Evolutionary conservation across 2,329 filamentous ascomycete species (phyloP).

Genomic region (Aspergillus sergii): DNA sequence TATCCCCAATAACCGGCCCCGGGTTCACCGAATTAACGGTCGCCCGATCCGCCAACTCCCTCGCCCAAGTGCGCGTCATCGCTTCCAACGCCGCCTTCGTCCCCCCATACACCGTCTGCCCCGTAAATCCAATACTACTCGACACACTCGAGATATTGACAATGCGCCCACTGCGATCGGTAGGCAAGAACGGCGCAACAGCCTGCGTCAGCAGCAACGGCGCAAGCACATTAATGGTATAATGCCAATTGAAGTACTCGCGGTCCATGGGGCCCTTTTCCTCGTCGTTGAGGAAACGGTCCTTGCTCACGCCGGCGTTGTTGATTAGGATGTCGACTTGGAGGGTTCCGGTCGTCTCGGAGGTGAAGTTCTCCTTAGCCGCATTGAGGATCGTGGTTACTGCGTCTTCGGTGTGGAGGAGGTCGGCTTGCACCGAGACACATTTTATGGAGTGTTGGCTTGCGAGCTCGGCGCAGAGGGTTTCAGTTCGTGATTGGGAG

Average conservation of each 20-base stretch:
- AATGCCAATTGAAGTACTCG: slow-evolving; percentile 70
- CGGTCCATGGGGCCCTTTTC: slow-evolving; percentile 62
- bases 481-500: slow-evolving; percentile 55
- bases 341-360: slow-evolving; percentile 49
- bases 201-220: slow-evolving; percentile 78
- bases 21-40: slow-evolving; percentile 70
- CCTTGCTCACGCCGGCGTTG: slow-evolving; percentile 70
- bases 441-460: slow-evolving; percentile 62
- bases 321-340: slow-evolving; percentile 84
- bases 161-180: slow-evolving; percentile 66
- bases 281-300: slow-evolving; percentile 62
- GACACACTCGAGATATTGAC: slow-evolving; percentile 65
- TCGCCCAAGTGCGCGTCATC: slow-evolving; percentile 70
- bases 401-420: slow-evolving; percentile 64
- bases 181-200: slow-evolving; percentile 67
- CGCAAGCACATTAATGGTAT: slow-evolving; percentile 79
- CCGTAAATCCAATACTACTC: slow-evolving; percentile 58
- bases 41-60: slow-evolving; percentile 62
- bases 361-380: slow-evolving; percentile 61
- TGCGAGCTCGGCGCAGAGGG: slow-evolving; percentile 60
- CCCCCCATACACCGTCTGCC: slow-evolving; percentile 65
- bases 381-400: slow-evolving; percentile 58
- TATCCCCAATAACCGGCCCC: slow-evolving; percentile 67
- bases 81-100: slow-evolving; percentile 69
- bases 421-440: slow-evolving; percentile 69